Base-by-base conservation (phyloP, 2,329 filamentous ascomycete genomes). In the Sporothrix protearum region DNA sequence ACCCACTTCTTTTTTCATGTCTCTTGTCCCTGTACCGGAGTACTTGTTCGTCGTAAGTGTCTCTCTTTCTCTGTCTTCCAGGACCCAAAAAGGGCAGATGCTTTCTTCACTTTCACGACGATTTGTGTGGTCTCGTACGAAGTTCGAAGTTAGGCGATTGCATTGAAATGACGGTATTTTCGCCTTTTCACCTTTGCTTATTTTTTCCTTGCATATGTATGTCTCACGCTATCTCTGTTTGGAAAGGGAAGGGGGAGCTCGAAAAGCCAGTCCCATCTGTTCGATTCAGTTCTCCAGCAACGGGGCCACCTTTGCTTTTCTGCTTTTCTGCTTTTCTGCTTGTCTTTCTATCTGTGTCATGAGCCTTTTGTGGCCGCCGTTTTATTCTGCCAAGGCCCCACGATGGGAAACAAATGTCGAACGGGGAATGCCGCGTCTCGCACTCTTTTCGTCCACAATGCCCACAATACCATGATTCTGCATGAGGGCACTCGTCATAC, bases 141-240 rank as follows among this genome's bases (percentile, higher is more conserved):
- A n/a, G n/a, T n/a, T n/a, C n/a, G n/a, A n/a, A n/a, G n/a, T n/a
- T n/a, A 45, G 64, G 16, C 19, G 42, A 67, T 67, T 67, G 64
- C 64, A 67, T 36, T 14, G 64, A 67, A 67, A 67, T 67, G 64
- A 67, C 64, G 64, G 64, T 51, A 67, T 67, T 45, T 64, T 67
- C 22, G 39, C 59, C 19, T 64, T 33, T 33, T 16, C 36, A 19
- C 3, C 9, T 49, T 33, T 47, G 10, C 33, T 33, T 47, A 4
- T 28, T 19, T 36, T 33, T 42, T 64, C 33, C 64, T 67, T 33
- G 64, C 63, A 49, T 51, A 36, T 67, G 63, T 51, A 36, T 67
- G 63, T 67, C 63, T 51, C 63, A 51, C 64, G 28, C 45, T 51
- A 33, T 49, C 25, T 36, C 42, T 53, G 19, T 6, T 53, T 3